A percentile compares a stretch with the other conserved stretches of the same genome.
phyloP scores from a whole-genome alignment of 1,139 yeast species.

The Lodderomyces orthopsilosis region DNA sequence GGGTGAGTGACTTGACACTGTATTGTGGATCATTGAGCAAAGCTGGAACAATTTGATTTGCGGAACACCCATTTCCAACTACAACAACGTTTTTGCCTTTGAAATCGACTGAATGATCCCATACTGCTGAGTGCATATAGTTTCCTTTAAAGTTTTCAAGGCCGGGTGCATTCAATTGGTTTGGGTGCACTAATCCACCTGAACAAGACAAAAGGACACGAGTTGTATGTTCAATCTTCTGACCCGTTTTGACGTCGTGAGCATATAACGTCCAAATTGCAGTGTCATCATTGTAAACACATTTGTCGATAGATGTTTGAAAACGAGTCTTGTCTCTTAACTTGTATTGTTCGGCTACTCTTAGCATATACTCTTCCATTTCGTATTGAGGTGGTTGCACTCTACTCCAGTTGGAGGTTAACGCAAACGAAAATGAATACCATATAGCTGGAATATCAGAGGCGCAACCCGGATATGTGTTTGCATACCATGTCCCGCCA shows the following conservation, averaged over 20 bases:
- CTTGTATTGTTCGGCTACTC: slow-evolving; percentile 35
- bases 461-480: slow-evolving; percentile 55
- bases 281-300: slow-evolving; percentile 29
- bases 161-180: slow-evolving; percentile 31
- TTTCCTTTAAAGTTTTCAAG: slow-evolving; percentile 42
- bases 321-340: slow-evolving; percentile 30
- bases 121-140: slow-evolving; percentile 48
- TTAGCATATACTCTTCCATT: slow-evolving; percentile 44
- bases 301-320: slow-evolving; percentile 26
- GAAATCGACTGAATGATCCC: slow-evolving; percentile 42
- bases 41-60: slow-evolving; percentile 40
- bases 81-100: slow-evolving; percentile 34
- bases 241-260: slow-evolving; percentile 35
- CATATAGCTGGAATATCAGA: slow-evolving; percentile 51
- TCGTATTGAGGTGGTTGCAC: slow-evolving; percentile 49
- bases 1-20: slow-evolving; percentile 30
- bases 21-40: slow-evolving; percentile 24
- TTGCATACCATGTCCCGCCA: slow-evolving; percentile 59
- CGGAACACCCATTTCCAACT: slow-evolving; percentile 47
- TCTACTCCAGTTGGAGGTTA: slow-evolving; percentile 44
- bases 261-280: slow-evolving; percentile 39
- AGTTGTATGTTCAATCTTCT: slow-evolving; percentile 24
- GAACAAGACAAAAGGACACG: slow-evolving; percentile 31
- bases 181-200: slow-evolving; percentile 42
- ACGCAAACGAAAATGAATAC: slow-evolving; percentile 41